These are phyloP conservation scores for Parathielavia appendiculata DNA, from an alignment of 495 filamentous ascomycete species.

Conservation along the genomic window DNA sequence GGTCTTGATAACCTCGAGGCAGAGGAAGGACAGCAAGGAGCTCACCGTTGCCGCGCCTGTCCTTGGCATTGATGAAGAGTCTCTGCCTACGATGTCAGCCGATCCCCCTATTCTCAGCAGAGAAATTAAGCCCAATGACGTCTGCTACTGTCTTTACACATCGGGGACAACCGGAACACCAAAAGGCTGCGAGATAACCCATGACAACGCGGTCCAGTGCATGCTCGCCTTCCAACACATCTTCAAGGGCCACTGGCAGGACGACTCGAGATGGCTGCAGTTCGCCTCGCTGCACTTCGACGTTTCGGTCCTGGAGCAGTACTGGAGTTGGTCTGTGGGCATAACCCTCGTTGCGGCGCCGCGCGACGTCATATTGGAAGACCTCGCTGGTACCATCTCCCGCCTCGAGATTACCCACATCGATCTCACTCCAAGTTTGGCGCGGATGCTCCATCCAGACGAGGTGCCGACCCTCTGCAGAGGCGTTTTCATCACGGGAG, in stretches of 20 bases:
- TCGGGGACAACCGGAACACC: conserved; percentile 78
- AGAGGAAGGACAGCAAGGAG: conserved; percentile 28
- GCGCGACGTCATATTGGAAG: conserved; percentile 70
- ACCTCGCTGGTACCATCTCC: conserved; percentile 64
- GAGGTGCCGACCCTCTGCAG: conserved; percentile 62
- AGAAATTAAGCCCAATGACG: conserved; percentile 39
- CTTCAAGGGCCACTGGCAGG: conserved; percentile 62
- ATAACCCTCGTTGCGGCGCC: conserved; percentile 74
- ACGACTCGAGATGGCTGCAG: conserved; percentile 69
- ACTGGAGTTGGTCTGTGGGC: conserved; percentile 83
- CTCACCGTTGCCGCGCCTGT: conserved; percentile 31
- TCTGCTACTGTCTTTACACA: conserved; percentile 72
- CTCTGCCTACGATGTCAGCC: conserved; percentile 25
- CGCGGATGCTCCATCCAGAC: conserved; percentile 54
- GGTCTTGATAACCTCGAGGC: conserved; percentile 43
- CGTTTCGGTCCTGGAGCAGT: conserved; percentile 81
- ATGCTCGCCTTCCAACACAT: conserved; percentile 69
- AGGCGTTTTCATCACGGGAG: conserved; percentile 73
- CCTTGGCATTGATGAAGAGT: conserved; percentile 36
- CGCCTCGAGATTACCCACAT: conserved; percentile 76
- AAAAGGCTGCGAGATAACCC: conserved; percentile 72
- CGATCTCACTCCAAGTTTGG: conserved; percentile 70
- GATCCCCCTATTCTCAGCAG: conserved; percentile 24
- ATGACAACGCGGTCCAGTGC: conserved; percentile 69
- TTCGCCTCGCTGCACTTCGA: conserved; percentile 90